Base-by-base conservation (phyloP, 1,284 basidiomycete genomes). In the Sporisorium graminicola region DNA sequence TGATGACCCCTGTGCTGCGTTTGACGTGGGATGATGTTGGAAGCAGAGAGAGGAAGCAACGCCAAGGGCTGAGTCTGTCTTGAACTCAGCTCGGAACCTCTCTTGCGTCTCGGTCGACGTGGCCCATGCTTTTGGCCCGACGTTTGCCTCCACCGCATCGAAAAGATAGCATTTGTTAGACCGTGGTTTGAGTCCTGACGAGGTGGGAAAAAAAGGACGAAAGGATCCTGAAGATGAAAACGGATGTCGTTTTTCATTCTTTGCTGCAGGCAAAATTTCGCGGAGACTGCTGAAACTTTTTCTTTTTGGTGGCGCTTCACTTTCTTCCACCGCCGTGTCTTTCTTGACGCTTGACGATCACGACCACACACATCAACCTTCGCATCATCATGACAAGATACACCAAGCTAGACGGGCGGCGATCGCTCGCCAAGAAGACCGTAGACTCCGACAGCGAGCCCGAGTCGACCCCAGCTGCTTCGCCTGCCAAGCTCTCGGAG, bases 381-480 rank as follows among this genome's bases (percentile, higher is more conserved):
- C 29, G 14, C 14, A 18, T 10, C 55, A 60, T 29, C 14, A 81
- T 81, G 79, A 81, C 79, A 29, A 66, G 79, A 52, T 81, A 81
- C 40, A 79, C 79, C n/a, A 81, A 81, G 42, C 59, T 81, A 8
- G 77, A 75, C 49, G 70, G 72, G 5, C 71, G 79, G 55, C 65
- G 75, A 1, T 68, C 74, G 55, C 67, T 74, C n/a, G 63, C 66
- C 65, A 76, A 76, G 27, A 71, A 70, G 53, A 66, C 42, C 29
- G 64, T 61, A 12, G 65, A 74, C 46, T 69, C 65, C 37, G 65
- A 74, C 33, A 68, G 56, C 52, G 68, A 77, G 47, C 58, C 68
- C 37, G 61, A 71, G 29, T 20, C 55, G 33, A 49, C 55, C 5
- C 22, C 57, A 8, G 54, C 47, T 22, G 53, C 58, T 37, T 53